Evolutionary conservation across 495 filamentous ascomycete species (phyloP).

Genomic region (Hapsidospora chrysogenum): DNA sequence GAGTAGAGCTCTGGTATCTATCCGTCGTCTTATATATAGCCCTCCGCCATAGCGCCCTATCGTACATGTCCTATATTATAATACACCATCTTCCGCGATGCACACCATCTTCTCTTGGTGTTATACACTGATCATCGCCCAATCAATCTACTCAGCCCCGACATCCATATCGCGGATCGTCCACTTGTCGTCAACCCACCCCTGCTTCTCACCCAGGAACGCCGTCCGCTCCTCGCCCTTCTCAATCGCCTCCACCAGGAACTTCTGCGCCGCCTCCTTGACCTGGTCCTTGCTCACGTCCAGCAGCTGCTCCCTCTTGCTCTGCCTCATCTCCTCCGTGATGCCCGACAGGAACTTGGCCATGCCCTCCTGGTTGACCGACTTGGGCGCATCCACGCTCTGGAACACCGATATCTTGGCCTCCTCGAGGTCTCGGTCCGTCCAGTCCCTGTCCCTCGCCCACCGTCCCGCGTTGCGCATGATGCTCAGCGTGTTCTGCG

Average conservation of each 20-base stretch:
- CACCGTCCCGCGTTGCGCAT: slow-evolving; percentile 72
- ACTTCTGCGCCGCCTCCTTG: slow-evolving; percentile 62
- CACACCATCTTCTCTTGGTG: not conserved
- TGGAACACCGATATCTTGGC: slow-evolving; percentile 94
- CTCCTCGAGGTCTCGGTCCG: slow-evolving; percentile 76
- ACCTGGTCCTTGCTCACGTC: slow-evolving; percentile 76
- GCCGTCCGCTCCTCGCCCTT: slow-evolving; percentile 36
- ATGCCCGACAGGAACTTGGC: slow-evolving; percentile 69
- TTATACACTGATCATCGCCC: slow-evolving; percentile 4
- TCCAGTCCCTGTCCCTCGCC: slow-evolving; percentile 74
- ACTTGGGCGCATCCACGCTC: slow-evolving; percentile 77
- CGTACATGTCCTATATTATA: no score
- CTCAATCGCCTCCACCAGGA: slow-evolving; percentile 53
- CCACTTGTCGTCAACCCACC: slow-evolving; percentile 47
- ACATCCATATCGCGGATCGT: slow-evolving; percentile 34
- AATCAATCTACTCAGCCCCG: slow-evolving; percentile 10
- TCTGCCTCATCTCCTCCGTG: slow-evolving; percentile 78
- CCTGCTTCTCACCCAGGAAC: slow-evolving; percentile 73
- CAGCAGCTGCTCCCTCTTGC: slow-evolving; percentile 66
- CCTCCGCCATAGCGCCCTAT: no score
- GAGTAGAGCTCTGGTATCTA: no score
- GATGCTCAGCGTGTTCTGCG: slow-evolving; percentile 68
- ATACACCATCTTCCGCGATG: no score
- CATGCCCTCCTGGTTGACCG: slow-evolving; percentile 81
- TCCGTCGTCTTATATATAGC: no score